Base-by-base conservation (phyloP, 2,329 filamentous ascomycete species). In the Fusarium protoensiforme region DNA sequence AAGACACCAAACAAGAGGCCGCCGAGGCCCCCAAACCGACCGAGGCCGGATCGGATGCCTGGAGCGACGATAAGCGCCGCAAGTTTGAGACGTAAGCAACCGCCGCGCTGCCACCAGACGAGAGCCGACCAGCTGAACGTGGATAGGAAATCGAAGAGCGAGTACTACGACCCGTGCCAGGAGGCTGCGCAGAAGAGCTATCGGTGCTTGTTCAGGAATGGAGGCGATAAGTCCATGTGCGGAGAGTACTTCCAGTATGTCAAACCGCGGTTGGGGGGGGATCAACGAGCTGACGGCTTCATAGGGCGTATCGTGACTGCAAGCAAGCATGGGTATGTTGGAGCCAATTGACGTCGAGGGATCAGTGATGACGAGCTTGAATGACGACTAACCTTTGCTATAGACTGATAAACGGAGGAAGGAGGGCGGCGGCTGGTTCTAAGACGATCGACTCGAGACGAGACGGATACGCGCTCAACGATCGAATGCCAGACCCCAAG, bases 111-210 rank as follows among this genome's bases (percentile, higher is more conserved):
- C 43, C 18, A 33, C 29, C 31, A 16, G 16, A 36, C 41, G 41
- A 36, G 24, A 22, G 59, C 14, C 33, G 54, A 59, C 53, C 31
- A 57, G 35, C 68, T 75, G 62, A 71, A 18, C 51, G 27, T 41
- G 27, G 36, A 69, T 78, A 98, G 96, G 76, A 98, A 98, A 87
- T 89, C 88, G 64, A 90, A 92, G 79, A 98, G 95, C 86, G 92
- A 98, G 81, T 98, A 93, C 84, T 94, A 94, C 81, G 96, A 99
- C 78, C 96, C 96, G 2, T 99, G 96, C 83, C 96, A 98, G 82
- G 96, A 98, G 78, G 94, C 94, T 7, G 96, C 96, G 9, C 87
- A 92, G 75, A 89, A 90, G 79, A 98, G 95, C 83, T 92, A 98
- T 76, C 92, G 91, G 81, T 99, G 96, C 79, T 85, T 99, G 79